These are phyloP conservation scores for Mortierella sp. DNA, from an alignment of 371 early-diverging fungal genomes.

Conservation along the genomic window DNA sequence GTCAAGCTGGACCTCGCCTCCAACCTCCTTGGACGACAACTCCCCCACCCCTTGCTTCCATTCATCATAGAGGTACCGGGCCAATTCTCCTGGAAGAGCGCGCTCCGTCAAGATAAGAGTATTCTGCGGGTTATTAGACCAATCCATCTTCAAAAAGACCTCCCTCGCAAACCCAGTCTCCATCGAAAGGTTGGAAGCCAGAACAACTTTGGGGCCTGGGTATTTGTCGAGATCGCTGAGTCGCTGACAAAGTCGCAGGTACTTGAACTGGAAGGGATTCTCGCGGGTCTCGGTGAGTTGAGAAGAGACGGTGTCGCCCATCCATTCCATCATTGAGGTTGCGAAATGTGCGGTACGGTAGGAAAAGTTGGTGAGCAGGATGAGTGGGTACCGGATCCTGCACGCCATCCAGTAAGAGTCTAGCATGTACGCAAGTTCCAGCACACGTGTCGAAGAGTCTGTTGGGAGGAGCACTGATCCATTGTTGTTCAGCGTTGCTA, in stretches of 20 bases:
- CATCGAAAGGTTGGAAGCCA: slow-evolving; percentile 84
- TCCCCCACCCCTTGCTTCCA: slow-evolving; percentile 69
- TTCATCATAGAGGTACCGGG: slow-evolving; percentile 77
- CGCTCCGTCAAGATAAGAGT: slow-evolving; percentile 85
- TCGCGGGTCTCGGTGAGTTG: slow-evolving; percentile 82
- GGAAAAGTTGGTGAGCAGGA: slow-evolving; percentile 83
- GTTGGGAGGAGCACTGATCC: slow-evolving; percentile 94
- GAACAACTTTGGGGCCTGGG: slow-evolving; percentile 84
- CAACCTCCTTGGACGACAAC: slow-evolving; percentile 35
- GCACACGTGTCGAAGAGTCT: slow-evolving; percentile 89
- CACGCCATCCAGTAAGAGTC: slow-evolving; percentile 89
- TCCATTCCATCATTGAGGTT: slow-evolving; percentile 96
- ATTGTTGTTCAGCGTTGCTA: slow-evolving; percentile 69
- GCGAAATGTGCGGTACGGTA: slow-evolving; percentile 86
- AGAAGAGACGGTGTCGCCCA: slow-evolving; percentile 86
- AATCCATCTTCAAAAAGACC: slow-evolving; percentile 70
- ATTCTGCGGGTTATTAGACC: slow-evolving; percentile 71
- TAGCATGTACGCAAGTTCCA: slow-evolving; percentile 93
- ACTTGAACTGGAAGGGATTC: slow-evolving; percentile 93
- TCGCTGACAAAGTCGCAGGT: slow-evolving; percentile 75
- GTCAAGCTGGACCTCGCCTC: slow-evolving; percentile 44
- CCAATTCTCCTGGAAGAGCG: slow-evolving; percentile 79
- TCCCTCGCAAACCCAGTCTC: slow-evolving; percentile 87
- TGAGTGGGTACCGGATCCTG: slow-evolving; percentile 77
- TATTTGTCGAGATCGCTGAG: slow-evolving; percentile 81